These are phyloP conservation scores for Fusarium vanettenii DNA, from an alignment of 2,329 filamentous ascomycete genomes.

Conservation along the genomic window DNA sequence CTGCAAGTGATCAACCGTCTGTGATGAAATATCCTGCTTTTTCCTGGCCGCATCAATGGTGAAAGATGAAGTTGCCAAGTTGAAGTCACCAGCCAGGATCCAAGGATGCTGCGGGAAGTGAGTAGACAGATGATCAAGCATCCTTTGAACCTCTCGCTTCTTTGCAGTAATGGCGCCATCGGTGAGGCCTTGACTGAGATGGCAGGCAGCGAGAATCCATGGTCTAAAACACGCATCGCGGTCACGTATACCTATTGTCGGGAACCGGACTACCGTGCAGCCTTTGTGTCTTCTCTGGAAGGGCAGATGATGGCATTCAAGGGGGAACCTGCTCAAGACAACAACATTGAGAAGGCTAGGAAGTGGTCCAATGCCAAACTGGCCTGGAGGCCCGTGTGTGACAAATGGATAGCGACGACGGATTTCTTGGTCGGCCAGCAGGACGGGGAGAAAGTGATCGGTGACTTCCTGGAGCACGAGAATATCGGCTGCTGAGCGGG, in stretches of 20 bases:
- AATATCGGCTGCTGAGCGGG: constrained; percentile 57
- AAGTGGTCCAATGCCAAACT: constrained; percentile 64
- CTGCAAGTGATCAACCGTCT: constrained; percentile 57
- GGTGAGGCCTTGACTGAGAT: constrained; percentile 71
- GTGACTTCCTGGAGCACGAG: constrained; percentile 72
- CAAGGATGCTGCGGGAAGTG: constrained; percentile 59
- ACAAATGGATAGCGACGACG: constrained; percentile 63
- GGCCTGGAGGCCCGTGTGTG: constrained; percentile 67
- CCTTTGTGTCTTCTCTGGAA: constrained; percentile 69
- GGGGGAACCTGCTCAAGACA: constrained; percentile 66
- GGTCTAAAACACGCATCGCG: constrained; percentile 45
- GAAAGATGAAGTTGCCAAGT: constrained; percentile 68
- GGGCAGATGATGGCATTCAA: constrained; percentile 66
- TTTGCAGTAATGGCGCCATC: constrained; percentile 69
- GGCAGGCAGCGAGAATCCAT: constrained; percentile 66
- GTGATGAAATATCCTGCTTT: constrained; percentile 63
- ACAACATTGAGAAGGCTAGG: constrained; percentile 71
- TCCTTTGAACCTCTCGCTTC: constrained; percentile 63
- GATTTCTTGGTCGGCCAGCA: constrained; percentile 61
- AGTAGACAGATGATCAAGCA: constrained; percentile 59
- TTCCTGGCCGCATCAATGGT: constrained; percentile 65
- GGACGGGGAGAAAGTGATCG: constrained; percentile 68
- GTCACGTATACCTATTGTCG: constrained; percentile 29
- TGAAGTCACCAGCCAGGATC: constrained; percentile 73
- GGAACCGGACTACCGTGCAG: constrained; percentile 61